phyloP scores from a whole-genome alignment of 805 yeast species.

The Ogataea henricii region DNA sequence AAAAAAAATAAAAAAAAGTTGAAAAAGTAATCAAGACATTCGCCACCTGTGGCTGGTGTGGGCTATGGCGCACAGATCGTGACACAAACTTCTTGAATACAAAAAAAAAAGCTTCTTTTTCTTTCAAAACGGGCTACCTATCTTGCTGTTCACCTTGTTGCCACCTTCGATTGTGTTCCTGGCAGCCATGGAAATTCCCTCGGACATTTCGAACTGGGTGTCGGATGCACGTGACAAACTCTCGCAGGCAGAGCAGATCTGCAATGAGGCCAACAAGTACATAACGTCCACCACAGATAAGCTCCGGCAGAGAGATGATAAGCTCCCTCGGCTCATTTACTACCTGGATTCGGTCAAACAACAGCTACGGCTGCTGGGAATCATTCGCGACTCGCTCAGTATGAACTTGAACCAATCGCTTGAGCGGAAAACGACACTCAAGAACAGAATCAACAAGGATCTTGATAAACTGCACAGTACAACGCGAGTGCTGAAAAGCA shows the following conservation, averaged over 20 bases:
- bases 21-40: not conserved
- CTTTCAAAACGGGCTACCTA: too few relatives aligned
- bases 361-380: constrained; percentile 47
- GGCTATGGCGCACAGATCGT: too few relatives aligned
- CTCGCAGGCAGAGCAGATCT: constrained; percentile 49
- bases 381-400: constrained; percentile 32
- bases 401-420: constrained; percentile 31
- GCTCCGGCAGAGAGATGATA: constrained; percentile 42
- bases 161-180: not conserved
- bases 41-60: too few relatives aligned
- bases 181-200: constrained; percentile 1
- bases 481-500: constrained; percentile 36
- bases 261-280: constrained; percentile 50
- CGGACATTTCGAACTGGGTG: constrained; percentile 37
- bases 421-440: constrained; percentile 24
- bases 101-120: too few relatives aligned
- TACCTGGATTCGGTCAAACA: constrained; percentile 46
- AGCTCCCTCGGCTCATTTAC: constrained; percentile 46
- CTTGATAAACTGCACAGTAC: constrained; percentile 37
- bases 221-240: constrained; percentile 50
- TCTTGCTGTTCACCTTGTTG: not conserved
- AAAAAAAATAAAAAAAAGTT: too few relatives aligned
- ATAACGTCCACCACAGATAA: constrained; percentile 40
- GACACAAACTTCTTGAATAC: too few relatives aligned
- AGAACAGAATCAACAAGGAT: constrained; percentile 29